Evolutionary conservation across 2,329 filamentous ascomycete species (phyloP).

Genomic region (Biscogniauxia sp.): DNA sequence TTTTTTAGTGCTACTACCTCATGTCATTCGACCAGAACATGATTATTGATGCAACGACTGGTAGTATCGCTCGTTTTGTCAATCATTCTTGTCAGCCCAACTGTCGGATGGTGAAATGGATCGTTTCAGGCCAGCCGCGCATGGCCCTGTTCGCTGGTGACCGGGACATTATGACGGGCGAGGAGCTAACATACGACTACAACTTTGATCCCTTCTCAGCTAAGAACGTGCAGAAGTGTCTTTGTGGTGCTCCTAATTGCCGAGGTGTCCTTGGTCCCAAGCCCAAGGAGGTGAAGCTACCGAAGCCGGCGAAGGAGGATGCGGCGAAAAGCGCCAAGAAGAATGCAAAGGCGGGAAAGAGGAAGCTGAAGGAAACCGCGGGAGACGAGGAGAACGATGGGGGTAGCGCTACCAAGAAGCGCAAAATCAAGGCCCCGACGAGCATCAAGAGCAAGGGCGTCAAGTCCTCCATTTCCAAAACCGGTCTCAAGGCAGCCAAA

Average conservation of each 20-base stretch:
- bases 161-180: conserved; percentile 84
- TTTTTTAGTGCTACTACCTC: conserved; percentile 84
- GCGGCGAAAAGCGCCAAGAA: conserved; percentile 33
- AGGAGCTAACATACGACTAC: conserved; percentile 94
- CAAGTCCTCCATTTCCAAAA: conserved; percentile 30
- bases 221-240: conserved; percentile 66
- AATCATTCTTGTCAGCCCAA: conserved; percentile 98
- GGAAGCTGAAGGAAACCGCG: conserved; percentile 54
- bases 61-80: conserved; percentile 94
- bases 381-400: conserved; percentile 37
- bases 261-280: conserved; percentile 63
- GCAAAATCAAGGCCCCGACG: conserved; percentile 43
- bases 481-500: conserved; percentile 35
- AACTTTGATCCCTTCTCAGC: conserved; percentile 68
- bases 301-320: conserved; percentile 45
- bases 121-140: conserved; percentile 85
- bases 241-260: conserved; percentile 63
- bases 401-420: conserved; percentile 39
- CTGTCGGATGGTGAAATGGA: conserved; percentile 97
- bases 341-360: conserved; percentile 48
- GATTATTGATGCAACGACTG: conserved; percentile 95
- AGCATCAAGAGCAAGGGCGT: conserved; percentile 31
- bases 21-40: conserved; percentile 99
- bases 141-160: conserved; percentile 97
- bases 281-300: conserved; percentile 52